Evolutionary conservation across 2,329 filamentous ascomycete genomes (phyloP), one percentile per base, ranked within the genome.

Genomic region (Celoporthe dispersa): DNA sequence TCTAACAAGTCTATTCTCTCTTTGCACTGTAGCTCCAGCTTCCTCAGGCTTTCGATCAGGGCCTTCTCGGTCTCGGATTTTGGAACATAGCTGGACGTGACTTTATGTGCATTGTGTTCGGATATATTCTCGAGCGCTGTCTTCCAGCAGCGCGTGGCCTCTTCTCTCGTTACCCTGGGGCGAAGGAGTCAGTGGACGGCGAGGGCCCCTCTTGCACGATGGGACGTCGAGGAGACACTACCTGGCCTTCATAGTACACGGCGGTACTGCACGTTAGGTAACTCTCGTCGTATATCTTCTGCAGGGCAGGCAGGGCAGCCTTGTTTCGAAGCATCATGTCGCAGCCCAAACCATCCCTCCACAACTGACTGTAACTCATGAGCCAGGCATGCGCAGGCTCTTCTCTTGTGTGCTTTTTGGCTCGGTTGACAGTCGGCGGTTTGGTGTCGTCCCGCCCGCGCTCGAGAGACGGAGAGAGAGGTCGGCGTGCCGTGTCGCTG

Each of bases 231-330:
- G 2, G 35, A n/a, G 44, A 74, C 75, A 68, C 82, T 63, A 97
- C 94, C 88, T 97, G 92, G 79, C 91, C 90, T 83, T 99, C 96
- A 80, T 97, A 98, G 82, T 97, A 98, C 67, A 97, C 93, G 53
- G 95, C 95, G 1, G 94, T 98, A 19, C 94, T 98, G 82, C 94
- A 98, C 78, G 92, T 94, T 76, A 98, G 83, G 82, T 97, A 98
- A 81, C 92, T 94, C 81, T 98, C 94, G 83, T 98, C 95, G 83
- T 98, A 98, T 68, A 94, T 97, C 87, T 97, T 98, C 83, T 98
- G 95, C 80, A 98, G 89, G 73, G 90, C 90, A 81, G 92, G 90
- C 78, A 90, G 86, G 73, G 80, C 72, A 31, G 75, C 81, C 77
- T 81, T 85, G 78, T 81, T 86, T 76, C 83, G 83, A 79, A 85